Evolutionary conservation across 2,329 filamentous ascomycete species (phyloP).

Genomic region (Cadophora gregata): DNA sequence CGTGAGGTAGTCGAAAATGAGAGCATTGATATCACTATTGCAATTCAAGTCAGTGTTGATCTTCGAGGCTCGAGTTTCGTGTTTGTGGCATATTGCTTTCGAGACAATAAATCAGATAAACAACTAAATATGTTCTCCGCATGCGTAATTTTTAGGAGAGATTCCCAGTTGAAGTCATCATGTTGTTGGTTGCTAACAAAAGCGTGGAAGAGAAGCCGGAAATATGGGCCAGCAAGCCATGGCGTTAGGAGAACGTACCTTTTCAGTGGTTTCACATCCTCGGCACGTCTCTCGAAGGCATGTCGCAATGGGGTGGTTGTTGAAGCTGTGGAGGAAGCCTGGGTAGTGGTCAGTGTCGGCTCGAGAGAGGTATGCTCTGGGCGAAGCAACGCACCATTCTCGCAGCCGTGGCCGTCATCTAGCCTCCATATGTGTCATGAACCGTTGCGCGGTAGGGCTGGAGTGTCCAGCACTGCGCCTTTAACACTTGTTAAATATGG

Average conservation of each 20-base stretch:
- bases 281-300: constrained; percentile 80
- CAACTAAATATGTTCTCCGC: constrained; percentile 90
- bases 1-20: constrained; percentile 96
- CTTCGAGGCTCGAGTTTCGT: not conserved
- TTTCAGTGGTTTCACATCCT: constrained; percentile 86
- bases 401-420: constrained; percentile 32
- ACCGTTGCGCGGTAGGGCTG: constrained; percentile 26
- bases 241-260: constrained; percentile 65
- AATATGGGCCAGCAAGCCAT: constrained; percentile 3
- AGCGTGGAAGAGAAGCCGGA: constrained; percentile 17
- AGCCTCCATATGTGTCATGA: constrained; percentile 35
- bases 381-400: constrained; percentile 41
- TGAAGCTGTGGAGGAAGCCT: constrained; percentile 56
- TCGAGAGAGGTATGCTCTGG: not conserved
- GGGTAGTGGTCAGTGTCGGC: constrained; percentile 24
- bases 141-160: constrained; percentile 91
- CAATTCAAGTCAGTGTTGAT: constrained; percentile 34
- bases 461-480: constrained; percentile 42
- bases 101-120: constrained; percentile 64
- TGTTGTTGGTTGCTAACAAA: constrained; percentile 43
- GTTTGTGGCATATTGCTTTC: not conserved
- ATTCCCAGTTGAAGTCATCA: constrained; percentile 99
- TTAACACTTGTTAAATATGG: constrained; percentile 13
- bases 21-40: constrained; percentile 86
- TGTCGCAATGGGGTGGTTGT: constrained; percentile 64